Conservation (phyloP, 768 basidiomycete genomes). For the Collybia sordida region DNA sequence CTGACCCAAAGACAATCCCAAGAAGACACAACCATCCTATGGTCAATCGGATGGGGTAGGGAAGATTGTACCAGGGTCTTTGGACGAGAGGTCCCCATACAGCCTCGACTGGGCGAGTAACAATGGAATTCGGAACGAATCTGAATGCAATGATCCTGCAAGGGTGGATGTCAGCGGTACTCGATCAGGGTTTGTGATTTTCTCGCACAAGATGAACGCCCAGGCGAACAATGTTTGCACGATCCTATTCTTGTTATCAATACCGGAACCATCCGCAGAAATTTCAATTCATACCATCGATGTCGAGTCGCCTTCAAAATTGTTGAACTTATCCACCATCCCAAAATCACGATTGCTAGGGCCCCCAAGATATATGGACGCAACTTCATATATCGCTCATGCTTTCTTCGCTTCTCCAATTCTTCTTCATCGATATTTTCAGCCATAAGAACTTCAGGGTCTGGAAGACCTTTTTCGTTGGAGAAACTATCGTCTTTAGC, state of each 20-base stretch:
- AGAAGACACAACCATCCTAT: slow-evolving; percentile 79
- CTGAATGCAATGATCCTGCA: slow-evolving; percentile 76
- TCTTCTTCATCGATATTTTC: slow-evolving; percentile 8
- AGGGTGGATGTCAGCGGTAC: slow-evolving; percentile 1
- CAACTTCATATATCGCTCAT: slow-evolving; percentile 17
- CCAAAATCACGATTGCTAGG: slow-evolving; percentile 64
- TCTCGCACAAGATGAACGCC: slow-evolving; percentile 69
- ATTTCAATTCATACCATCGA: slow-evolving; percentile 54
- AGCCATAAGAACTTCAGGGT: slow-evolving; percentile 4
- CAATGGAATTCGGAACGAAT: slow-evolving; percentile 72
- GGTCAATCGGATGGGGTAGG: slow-evolving; percentile 51
- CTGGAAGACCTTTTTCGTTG: slow-evolving; percentile 17
- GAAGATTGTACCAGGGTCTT: slow-evolving; percentile 62
- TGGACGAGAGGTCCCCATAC: slow-evolving; percentile 69
- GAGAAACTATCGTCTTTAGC: slow-evolving; percentile 1
- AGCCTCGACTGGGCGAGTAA: slow-evolving; percentile 69
- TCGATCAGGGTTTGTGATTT: background rate
- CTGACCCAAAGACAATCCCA: slow-evolving; percentile 80
- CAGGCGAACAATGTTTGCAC: slow-evolving; percentile 82
- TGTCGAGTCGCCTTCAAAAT: slow-evolving; percentile 67
- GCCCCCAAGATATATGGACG: slow-evolving; percentile 49
- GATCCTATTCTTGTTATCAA: slow-evolving; percentile 46
- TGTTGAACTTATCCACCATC: slow-evolving; percentile 85
- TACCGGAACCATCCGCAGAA: slow-evolving; percentile 5
- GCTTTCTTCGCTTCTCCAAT: background rate